These are phyloP conservation scores for Rhizopus stolonifer DNA, from an alignment of 371 early-diverging fungal species.

Conservation along the genomic window DNA sequence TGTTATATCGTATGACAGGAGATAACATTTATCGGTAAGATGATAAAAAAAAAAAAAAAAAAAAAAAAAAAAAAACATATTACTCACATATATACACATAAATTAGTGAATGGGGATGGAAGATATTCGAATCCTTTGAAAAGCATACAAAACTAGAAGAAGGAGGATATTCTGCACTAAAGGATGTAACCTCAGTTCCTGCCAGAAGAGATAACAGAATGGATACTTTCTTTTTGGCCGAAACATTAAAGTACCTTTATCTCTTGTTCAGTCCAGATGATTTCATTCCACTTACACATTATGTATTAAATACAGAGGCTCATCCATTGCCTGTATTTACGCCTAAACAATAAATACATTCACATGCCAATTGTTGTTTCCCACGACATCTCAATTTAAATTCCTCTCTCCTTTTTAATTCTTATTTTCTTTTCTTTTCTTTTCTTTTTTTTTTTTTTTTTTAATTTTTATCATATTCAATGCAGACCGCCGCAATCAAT, in stretches of 20 bases:
- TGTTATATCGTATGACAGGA: conserved; percentile 81
- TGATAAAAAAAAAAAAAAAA: not conserved
- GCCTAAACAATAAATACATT: conserved; percentile 20
- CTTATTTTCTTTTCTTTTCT: too few relatives aligned
- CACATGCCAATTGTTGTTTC: not conserved
- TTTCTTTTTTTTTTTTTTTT: not conserved
- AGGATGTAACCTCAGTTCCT: conserved; percentile 66
- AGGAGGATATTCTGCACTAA: conserved; percentile 78
- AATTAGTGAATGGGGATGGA: conserved; percentile 91
- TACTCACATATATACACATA: too few relatives aligned
- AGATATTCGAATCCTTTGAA: conserved; percentile 83
- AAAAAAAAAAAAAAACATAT: too few relatives aligned
- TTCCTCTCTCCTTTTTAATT: too few relatives aligned
- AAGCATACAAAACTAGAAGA: conserved; percentile 67
- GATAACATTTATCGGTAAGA: conserved; percentile 69
- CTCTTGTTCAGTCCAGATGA: conserved; percentile 74
- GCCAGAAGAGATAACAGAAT: conserved; percentile 66
- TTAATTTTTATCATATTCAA: not conserved
- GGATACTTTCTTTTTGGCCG: conserved; percentile 83
- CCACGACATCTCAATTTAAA: too few relatives aligned
- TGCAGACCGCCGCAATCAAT: not conserved
- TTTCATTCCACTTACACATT: conserved; percentile 75
- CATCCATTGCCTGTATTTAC: conserved; percentile 77
- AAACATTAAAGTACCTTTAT: conserved; percentile 95
- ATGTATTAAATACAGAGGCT: conserved; percentile 89